Conservation (phyloP, 23 red algal genomes). For the Chondrus crispus region DNA sequence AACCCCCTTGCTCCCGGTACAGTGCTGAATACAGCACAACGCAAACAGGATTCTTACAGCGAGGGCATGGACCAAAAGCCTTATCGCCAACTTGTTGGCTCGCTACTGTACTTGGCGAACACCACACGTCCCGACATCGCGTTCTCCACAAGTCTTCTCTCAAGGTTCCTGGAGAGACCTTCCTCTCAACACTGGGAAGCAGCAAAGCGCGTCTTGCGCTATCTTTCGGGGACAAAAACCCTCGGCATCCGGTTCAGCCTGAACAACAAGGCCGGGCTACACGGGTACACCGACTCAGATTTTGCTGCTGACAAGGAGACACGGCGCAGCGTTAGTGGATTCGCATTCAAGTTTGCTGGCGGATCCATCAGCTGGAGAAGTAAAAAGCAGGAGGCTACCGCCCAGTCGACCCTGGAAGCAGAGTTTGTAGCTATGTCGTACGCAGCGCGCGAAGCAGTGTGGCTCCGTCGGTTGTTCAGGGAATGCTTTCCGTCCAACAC, state of each 20-base stretch:
- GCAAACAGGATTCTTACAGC: too few relatives aligned
- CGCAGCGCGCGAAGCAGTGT: neutral
- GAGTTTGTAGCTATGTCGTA: neutral
- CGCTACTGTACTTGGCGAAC: too few relatives aligned
- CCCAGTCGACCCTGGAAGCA: neutral
- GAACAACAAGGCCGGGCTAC: neutral
- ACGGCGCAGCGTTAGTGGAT: neutral
- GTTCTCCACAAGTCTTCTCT: neutral
- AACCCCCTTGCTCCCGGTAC: neutral
- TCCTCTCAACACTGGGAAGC: neutral
- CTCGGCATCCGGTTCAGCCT: neutral
- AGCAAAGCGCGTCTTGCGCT: conserved; percentile 1
- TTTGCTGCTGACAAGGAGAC: neutral
- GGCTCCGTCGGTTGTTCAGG: too few relatives aligned
- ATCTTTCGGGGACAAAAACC: neutral
- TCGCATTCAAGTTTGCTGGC: neutral
- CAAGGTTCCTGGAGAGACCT: neutral
- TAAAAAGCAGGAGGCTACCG: neutral
- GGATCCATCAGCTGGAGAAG: neutral
- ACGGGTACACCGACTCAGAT: neutral
- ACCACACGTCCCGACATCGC: conserved; percentile 12
- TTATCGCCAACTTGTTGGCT: too few relatives aligned
- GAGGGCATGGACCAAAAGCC: too few relatives aligned
- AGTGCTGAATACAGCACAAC: too few relatives aligned
- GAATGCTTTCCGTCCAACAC: too few relatives aligned